Conservation (phyloP, 192 early-diverging fungal genomes). For the Endogone sp. region DNA sequence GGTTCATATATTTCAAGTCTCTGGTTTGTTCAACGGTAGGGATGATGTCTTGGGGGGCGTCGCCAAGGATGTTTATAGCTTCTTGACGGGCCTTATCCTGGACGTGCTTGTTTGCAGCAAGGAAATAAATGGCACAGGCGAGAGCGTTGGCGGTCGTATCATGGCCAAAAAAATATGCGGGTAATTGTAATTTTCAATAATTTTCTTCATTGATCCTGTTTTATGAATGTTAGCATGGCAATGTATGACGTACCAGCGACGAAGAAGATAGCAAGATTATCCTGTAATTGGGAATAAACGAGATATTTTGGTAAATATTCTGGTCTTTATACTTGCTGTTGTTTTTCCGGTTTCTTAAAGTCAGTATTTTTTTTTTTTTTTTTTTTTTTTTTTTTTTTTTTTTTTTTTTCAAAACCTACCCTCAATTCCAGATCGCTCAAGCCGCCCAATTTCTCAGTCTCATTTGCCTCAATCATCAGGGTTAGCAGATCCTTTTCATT, state of each 20-base stretch:
- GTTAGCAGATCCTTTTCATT: slow-evolving; percentile 25
- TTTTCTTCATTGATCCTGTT: slow-evolving; percentile 46
- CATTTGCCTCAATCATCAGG: slow-evolving; percentile 23
- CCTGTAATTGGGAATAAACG: slow-evolving; percentile 2
- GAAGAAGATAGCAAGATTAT: slow-evolving; percentile 13
- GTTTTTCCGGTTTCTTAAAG: too few species aligned
- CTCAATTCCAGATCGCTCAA: background rate
- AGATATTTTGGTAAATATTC: background rate
- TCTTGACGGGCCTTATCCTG: slow-evolving; percentile 48
- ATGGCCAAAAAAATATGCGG: slow-evolving; percentile 35
- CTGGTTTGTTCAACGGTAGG: slow-evolving; percentile 47
- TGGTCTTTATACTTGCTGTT: too few species aligned
- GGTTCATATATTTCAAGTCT: slow-evolving; percentile 48
- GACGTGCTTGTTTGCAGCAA: slow-evolving; percentile 33
- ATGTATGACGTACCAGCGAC: background rate
- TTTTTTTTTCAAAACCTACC: background rate
- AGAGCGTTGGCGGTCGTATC: slow-evolving; percentile 34
- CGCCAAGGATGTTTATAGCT: slow-evolving; percentile 46
- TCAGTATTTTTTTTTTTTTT: too few species aligned
- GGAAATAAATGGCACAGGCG: slow-evolving; percentile 34
- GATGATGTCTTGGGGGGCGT: slow-evolving; percentile 40
- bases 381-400: too few species aligned
- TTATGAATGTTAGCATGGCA: slow-evolving; percentile 25
- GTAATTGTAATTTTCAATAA: slow-evolving; percentile 42
- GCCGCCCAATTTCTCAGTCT: background rate